phyloP scores from a whole-genome alignment of 2,329 filamentous ascomycete species.

The Aspergillus vadensis region DNA sequence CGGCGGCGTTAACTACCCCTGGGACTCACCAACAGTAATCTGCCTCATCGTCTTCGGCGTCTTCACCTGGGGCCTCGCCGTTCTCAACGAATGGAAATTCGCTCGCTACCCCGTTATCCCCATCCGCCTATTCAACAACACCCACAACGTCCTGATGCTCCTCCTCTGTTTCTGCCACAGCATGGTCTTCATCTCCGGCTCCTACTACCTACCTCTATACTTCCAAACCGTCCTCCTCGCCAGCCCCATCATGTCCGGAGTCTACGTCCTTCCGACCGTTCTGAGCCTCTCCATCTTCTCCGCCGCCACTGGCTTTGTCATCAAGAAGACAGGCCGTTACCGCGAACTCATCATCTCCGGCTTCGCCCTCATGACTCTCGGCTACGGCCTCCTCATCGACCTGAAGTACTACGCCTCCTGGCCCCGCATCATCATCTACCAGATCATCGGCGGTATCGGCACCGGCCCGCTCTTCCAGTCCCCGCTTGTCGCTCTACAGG shows the following conservation, averaged over 20 bases:
- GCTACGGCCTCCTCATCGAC: constrained; percentile 66
- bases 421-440: constrained; percentile 54
- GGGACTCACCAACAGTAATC: constrained; percentile 73
- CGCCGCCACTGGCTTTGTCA: constrained; percentile 64
- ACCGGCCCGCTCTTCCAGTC: constrained; percentile 65
- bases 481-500: constrained; percentile 65
- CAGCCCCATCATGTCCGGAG: constrained; percentile 69
- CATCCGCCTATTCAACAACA: constrained; percentile 65
- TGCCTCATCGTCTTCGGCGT: constrained; percentile 76
- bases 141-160: constrained; percentile 67
- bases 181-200: constrained; percentile 73
- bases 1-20: constrained; percentile 74
- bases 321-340: constrained; percentile 72
- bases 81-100: constrained; percentile 70
- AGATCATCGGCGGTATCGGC: constrained; percentile 62
- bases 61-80: constrained; percentile 65
- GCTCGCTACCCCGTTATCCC: constrained; percentile 81
- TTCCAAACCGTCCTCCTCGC: constrained; percentile 75
- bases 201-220: constrained; percentile 83
- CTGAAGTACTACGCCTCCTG: constrained; percentile 56
- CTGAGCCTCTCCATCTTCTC: constrained; percentile 67
- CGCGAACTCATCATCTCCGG: constrained; percentile 62
- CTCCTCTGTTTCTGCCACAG: constrained; percentile 71
- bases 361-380: constrained; percentile 62
- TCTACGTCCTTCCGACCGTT: constrained; percentile 72